These are phyloP conservation scores for Syzygium jambos DNA, from an alignment of 345 rosid genomes.

Conservation along the genomic window DNA sequence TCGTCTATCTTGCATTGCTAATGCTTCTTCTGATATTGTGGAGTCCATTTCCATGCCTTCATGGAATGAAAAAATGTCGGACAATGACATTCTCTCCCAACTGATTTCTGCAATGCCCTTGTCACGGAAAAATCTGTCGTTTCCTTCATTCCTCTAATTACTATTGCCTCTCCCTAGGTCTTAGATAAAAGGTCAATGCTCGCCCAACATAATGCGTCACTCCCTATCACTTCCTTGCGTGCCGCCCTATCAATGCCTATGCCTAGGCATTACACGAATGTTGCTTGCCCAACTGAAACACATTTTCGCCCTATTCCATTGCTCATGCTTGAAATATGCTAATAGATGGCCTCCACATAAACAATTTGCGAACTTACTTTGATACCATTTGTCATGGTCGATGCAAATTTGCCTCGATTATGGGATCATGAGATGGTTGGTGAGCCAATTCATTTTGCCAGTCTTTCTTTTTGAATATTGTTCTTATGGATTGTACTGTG, in stretches of 20 bases:
- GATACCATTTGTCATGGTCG: too few relatives aligned
- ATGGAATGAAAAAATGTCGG: not conserved
- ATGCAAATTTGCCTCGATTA: too few relatives aligned
- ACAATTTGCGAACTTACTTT: too few relatives aligned
- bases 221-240: not conserved
- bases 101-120: not conserved
- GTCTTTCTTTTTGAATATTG: too few relatives aligned
- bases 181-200: not conserved
- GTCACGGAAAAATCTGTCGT: not conserved
- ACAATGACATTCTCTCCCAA: not conserved
- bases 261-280: not conserved
- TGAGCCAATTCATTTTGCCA: too few relatives aligned
- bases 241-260: not conserved
- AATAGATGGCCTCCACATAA: too few relatives aligned
- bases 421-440: too few relatives aligned
- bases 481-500: too few relatives aligned
- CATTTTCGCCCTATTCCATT: too few relatives aligned
- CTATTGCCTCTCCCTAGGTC: not conserved
- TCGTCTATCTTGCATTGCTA: not conserved
- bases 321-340: too few relatives aligned
- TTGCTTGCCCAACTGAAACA: too few relatives aligned
- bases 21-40: not conserved
- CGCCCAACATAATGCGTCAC: not conserved
- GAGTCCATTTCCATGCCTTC: not conserved
- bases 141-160: not conserved